Conservation (phyloP, 768 basidiomycete species). For the Leccinum rimulosum region DNA sequence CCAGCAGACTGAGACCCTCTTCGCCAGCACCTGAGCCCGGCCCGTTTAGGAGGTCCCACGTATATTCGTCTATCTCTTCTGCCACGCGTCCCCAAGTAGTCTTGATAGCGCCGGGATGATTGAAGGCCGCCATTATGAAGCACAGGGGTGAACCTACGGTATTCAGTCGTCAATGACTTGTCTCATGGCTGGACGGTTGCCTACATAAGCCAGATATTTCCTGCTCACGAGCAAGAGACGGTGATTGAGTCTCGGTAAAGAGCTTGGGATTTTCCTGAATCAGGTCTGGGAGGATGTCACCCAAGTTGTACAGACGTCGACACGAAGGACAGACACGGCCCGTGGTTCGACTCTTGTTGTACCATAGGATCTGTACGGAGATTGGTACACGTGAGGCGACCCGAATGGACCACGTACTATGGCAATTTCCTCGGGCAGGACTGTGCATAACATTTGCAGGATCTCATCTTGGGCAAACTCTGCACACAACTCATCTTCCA, state of each 20-base stretch:
- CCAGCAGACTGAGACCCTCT: slow-evolving; percentile 55
- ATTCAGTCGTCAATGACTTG: slow-evolving; percentile 1
- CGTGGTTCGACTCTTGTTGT: slow-evolving; percentile 74
- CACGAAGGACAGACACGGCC: slow-evolving; percentile 79
- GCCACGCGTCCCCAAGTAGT: slow-evolving; percentile 66
- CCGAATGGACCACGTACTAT: slow-evolving; percentile 44
- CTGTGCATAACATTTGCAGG: slow-evolving; percentile 64
- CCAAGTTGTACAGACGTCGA: slow-evolving; percentile 65
- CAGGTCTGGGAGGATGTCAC: slow-evolving; percentile 59
- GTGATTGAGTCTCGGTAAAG: slow-evolving; percentile 27
- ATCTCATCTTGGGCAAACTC: slow-evolving; percentile 79
- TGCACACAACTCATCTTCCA: slow-evolving; percentile 66
- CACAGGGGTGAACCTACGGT: slow-evolving; percentile 70
- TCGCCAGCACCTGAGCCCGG: slow-evolving; percentile 35
- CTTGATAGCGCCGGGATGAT: slow-evolving; percentile 60
- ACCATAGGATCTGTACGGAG: slow-evolving; percentile 65
- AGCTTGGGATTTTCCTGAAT: slow-evolving; percentile 24
- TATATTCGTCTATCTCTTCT: slow-evolving; percentile 64
- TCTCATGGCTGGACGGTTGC: slow-evolving; percentile 23
- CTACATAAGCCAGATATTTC: slow-evolving; percentile 74
- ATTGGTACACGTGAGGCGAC: neutral
- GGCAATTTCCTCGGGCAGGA: slow-evolving; percentile 71
- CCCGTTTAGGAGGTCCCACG: slow-evolving; percentile 60
- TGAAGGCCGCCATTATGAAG: slow-evolving; percentile 69
- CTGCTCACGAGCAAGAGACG: slow-evolving; percentile 56